phyloP scores from a whole-genome alignment of 1,284 basidiomycete species.

The Marasmius sp. region DNA sequence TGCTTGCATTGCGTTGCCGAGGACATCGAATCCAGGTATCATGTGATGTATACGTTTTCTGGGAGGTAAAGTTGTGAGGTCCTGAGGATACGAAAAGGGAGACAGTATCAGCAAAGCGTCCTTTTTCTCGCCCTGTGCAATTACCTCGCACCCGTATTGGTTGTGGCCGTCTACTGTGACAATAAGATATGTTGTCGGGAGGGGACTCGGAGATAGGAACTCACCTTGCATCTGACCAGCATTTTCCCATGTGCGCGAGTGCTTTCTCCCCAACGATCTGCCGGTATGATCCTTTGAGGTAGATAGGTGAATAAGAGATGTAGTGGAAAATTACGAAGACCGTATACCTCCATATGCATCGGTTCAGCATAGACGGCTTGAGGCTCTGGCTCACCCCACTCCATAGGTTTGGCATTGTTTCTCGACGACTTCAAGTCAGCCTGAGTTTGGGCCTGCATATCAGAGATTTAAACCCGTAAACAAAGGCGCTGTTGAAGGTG shows the following conservation, averaged over 20 bases:
- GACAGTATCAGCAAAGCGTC: slow-evolving; percentile 16
- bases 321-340: neutral
- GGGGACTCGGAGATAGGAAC: slow-evolving; percentile 2
- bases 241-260: slow-evolving; percentile 59
- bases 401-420: slow-evolving; percentile 42
- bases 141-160: slow-evolving; percentile 46
- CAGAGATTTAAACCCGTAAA: slow-evolving; percentile 3
- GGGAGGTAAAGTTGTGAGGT: slow-evolving; percentile 51
- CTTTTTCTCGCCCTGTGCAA: slow-evolving; percentile 21
- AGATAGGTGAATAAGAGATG: slow-evolving; percentile 13
- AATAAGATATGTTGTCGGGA: slow-evolving; percentile 5
- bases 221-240: slow-evolving; percentile 44
- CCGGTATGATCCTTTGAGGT: slow-evolving; percentile 40
- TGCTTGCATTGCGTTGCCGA: slow-evolving; percentile 7
- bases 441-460: slow-evolving; percentile 30
- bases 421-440: slow-evolving; percentile 35
- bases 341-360: slow-evolving; percentile 51
- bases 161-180: slow-evolving; percentile 27
- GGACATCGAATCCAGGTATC: slow-evolving; percentile 51
- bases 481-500: neutral
- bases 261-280: slow-evolving; percentile 47
- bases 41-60: slow-evolving; percentile 62
- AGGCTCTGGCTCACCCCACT: slow-evolving; percentile 50
- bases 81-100: slow-evolving; percentile 31
- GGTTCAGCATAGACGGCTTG: slow-evolving; percentile 48